Base-by-base conservation (phyloP, 2,329 filamentous ascomycete genomes). In the Coniochaeta sp. region DNA sequence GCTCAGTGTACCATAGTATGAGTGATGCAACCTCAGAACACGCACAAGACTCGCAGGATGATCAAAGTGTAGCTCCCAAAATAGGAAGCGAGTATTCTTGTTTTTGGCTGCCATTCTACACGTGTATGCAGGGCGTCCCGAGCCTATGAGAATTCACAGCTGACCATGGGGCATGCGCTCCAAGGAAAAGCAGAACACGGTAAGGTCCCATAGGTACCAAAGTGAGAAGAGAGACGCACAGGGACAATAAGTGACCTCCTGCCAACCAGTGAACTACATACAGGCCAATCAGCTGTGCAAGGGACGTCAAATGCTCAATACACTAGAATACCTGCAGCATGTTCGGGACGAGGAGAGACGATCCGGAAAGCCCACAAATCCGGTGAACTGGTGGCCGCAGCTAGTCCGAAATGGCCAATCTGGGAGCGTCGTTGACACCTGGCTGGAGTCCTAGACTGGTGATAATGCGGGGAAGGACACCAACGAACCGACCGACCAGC, bases 291-390 rank as follows among this genome's bases (percentile, higher is more conserved):
- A 52, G 24, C 47, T 52, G 47, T 17, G 22, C 24, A 52, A 31
- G 47, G 12, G 11, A 24, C 47, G 22, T 31, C 22, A 28, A 52
- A 6, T 17, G 24, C 47, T 52, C 3, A 16, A 31, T 14, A 14
- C 7, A 52, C 11, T n/a, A n/a, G n/a, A n/a, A n/a, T n/a, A 28
- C 6, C 47, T 52, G 26, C 47, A 52, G 47, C 2, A 6, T 26
- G 22, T 52, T 52, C 47, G 47, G 47, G 47, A 52, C 47, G 24
- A 52, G 47, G 47, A 52, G 47, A 52, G 47, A 52, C 47, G 47
- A 52, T 28, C 47, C 47, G 47, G 24, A 52, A n/a, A 52, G 24
- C 47, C 47, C 47, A 31, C 47, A 52, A 52, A 52, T 52, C 22
- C 47, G 24, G 47, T 52, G 24, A 47, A 7, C 8, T 28, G 47